phyloP scores from a whole-genome alignment of 306 rosid genomes.

The Sphenostylis stenocarpa region DNA sequence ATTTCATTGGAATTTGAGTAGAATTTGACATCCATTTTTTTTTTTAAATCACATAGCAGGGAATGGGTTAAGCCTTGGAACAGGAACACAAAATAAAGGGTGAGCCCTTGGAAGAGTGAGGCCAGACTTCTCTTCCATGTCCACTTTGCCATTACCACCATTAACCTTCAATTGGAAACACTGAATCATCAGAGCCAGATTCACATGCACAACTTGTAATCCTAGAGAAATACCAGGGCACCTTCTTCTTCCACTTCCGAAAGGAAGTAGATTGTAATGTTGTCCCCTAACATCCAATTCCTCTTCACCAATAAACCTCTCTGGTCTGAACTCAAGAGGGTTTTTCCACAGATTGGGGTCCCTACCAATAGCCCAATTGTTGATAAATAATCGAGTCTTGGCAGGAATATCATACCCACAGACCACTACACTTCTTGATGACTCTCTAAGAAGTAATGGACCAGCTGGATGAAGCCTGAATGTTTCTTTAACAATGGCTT shows the following conservation, averaged over 20 bases:
- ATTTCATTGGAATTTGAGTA: too few relatives aligned
- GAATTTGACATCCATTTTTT: too few relatives aligned
- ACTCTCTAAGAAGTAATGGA: slow-evolving; percentile 51
- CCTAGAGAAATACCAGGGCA: slow-evolving; percentile 60
- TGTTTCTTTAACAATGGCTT: slow-evolving; percentile 62
- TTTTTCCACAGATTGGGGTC: slow-evolving; percentile 53
- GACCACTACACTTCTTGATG: slow-evolving; percentile 29
- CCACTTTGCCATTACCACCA: slow-evolving; percentile 32
- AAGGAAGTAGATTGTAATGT: slow-evolving; percentile 54
- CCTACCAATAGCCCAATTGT: slow-evolving; percentile 64
- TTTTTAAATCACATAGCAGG: not conserved
- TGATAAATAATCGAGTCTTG: slow-evolving; percentile 47
- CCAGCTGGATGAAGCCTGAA: slow-evolving; percentile 58
- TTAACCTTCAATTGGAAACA: slow-evolving; percentile 56
- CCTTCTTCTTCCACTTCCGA: slow-evolving; percentile 71
- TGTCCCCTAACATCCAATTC: slow-evolving; percentile 57
- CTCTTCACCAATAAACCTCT: slow-evolving; percentile 38
- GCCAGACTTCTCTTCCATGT: slow-evolving; percentile 60
- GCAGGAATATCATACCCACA: slow-evolving; percentile 54
- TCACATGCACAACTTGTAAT: slow-evolving; percentile 42
- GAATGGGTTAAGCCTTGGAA: slow-evolving; percentile 32
- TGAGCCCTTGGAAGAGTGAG: slow-evolving; percentile 56
- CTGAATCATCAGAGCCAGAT: slow-evolving; percentile 53
- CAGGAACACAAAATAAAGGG: slow-evolving; percentile 50
- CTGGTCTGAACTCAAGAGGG: slow-evolving; percentile 56